Base-by-base conservation (phyloP, 495 filamentous ascomycete species). In the Pyrenula massariospora region DNA sequence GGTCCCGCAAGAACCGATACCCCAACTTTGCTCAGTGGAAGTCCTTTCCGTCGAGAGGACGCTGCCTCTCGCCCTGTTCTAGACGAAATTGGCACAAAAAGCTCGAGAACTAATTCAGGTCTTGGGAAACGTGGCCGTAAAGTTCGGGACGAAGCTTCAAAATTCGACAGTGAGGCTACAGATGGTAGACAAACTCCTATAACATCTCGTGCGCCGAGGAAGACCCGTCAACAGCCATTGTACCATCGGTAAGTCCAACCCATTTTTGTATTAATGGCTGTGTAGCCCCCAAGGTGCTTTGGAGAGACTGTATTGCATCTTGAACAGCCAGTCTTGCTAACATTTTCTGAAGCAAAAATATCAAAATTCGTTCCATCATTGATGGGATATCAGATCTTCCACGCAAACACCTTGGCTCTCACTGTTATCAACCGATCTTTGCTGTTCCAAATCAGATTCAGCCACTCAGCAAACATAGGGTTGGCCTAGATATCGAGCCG, bases 331-430 rank as follows among this genome's bases (percentile, higher is more conserved):
- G n/a, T n/a, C n/a, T 42, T 8, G 15, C 31, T 42, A 15, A 15
- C 31, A 42, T 42, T 42, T 42, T 42, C n/a, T n/a, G n/a, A n/a
- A 42, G 31, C 8, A 42, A 5, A 15, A 42, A 42, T 15, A 78
- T 91, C 53, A 81, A 78, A 12, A 83, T 84, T 2, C 76, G 88
- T 59, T 75, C 77, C 0, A 76, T 95, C 1, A 62, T 94, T 23
- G 79, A 89, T 3, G 83, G 77, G 31, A 81, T 91, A 11, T 77
- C 83, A 1, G 69, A 86, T 54, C 77, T 82, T 10, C 85, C 87
- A 2, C 86, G 91, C 2, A 75, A 78, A n/a, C 90, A 96, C 62
- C 79, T 96, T 11, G 91, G 91, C 61, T 95, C 70, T 61, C 84
- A 77, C 59, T 75, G 72, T 59, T 87, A 77, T 65, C 74, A 72